A percentile compares a stretch with the other conserved stretches of the same genome.
Evolutionary conservation across 177 flowering plant species (phyloP).

Genomic region (Vitis hybrid): DNA sequence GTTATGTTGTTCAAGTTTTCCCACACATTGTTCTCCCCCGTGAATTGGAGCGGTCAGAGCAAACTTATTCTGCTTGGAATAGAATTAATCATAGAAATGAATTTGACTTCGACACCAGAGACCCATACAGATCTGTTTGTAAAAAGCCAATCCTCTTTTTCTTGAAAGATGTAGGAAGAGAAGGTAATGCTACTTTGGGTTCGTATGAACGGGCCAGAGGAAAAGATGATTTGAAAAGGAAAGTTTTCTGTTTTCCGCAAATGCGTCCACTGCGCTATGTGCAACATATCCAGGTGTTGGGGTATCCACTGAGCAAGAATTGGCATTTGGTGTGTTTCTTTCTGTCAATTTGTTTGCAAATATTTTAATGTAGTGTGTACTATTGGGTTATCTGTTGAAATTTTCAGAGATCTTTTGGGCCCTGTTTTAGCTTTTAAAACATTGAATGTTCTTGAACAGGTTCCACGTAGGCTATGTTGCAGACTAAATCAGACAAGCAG

Average conservation of each 20-base stretch:
- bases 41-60: slow-evolving; percentile 57
- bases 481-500: slow-evolving; percentile 33
- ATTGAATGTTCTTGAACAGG: slow-evolving; percentile 27
- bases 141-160: slow-evolving; percentile 56
- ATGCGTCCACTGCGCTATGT: slow-evolving; percentile 40
- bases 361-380: not conserved
- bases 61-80: slow-evolving; percentile 66
- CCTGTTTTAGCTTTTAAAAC: not conserved
- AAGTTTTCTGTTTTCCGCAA: slow-evolving; percentile 56
- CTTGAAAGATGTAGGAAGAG: slow-evolving; percentile 42
- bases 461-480: slow-evolving; percentile 59
- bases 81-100: slow-evolving; percentile 37
- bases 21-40: slow-evolving; percentile 56
- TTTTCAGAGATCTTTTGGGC: not conserved
- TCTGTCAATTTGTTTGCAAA: not conserved
- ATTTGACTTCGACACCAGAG: slow-evolving; percentile 58
- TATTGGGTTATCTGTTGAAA: not conserved
- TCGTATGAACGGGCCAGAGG: slow-evolving; percentile 34
- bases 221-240: slow-evolving; percentile 52
- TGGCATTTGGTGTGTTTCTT: slow-evolving; percentile 58
- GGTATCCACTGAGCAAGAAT: slow-evolving; percentile 39
- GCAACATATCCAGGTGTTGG: slow-evolving; percentile 42
- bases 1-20: slow-evolving; percentile 66
- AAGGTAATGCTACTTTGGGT: slow-evolving; percentile 44
- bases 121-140: slow-evolving; percentile 46